Conservation (phyloP, 441 rosid genomes). For the Hura crepitans region DNA sequence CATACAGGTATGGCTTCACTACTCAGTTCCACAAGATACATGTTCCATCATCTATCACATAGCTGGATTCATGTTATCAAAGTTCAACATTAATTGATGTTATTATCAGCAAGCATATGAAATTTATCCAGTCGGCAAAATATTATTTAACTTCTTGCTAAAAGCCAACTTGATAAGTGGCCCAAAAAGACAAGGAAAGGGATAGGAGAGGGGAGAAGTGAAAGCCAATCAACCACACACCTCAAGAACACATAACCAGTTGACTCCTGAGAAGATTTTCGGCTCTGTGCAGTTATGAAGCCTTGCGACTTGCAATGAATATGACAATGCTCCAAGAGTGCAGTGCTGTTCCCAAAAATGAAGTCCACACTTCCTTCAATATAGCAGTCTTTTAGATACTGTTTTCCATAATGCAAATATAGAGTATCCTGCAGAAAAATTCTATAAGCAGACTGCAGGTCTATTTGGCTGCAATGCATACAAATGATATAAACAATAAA, state of each 20-base stretch:
- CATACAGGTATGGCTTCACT: neutral
- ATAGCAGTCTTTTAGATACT: constrained; percentile 81
- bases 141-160: neutral
- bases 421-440: constrained; percentile 69
- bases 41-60: neutral
- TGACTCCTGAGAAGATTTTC: constrained; percentile 85
- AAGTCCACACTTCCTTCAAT: constrained; percentile 93
- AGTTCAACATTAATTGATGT: neutral
- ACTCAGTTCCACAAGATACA: neutral
- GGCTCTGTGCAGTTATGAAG: constrained; percentile 85
- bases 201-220: neutral
- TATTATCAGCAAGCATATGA: neutral
- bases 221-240: constrained; percentile 29
- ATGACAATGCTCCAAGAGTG: constrained; percentile 92
- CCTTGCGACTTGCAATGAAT: constrained; percentile 91
- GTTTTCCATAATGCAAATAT: constrained; percentile 87
- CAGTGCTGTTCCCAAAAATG: constrained; percentile 91
- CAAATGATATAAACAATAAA: neutral
- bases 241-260: constrained; percentile 93
- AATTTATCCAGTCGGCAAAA: constrained; percentile 7
- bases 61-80: neutral
- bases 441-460: constrained; percentile 8
- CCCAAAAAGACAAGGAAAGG: neutral
- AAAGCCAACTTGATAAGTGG: neutral
- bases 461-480: neutral